phyloP scores from a whole-genome alignment of 164 flowering plant genomes.

The Magnolia sinica region DNA sequence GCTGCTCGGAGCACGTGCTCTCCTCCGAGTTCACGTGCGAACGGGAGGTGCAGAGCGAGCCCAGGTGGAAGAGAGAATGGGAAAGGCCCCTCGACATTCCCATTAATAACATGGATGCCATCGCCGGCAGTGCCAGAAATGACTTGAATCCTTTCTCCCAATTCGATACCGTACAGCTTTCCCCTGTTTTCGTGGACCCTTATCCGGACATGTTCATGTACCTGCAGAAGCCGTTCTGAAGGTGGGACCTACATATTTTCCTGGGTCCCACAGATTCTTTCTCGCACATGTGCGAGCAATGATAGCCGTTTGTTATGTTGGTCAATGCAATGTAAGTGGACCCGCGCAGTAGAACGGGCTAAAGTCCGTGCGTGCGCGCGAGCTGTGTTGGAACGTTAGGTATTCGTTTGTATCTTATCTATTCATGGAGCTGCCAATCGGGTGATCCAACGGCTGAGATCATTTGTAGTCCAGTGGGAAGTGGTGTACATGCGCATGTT shows the following conservation, averaged over 20 bases:
- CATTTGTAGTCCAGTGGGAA: not conserved
- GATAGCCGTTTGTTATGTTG: not conserved
- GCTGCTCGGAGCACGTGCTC: slow-evolving; percentile 22
- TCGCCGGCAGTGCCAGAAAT: not conserved
- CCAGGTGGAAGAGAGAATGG: slow-evolving; percentile 14
- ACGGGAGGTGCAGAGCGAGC: slow-evolving; percentile 25
- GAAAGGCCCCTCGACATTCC: slow-evolving; percentile 9
- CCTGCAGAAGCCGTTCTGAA: slow-evolving; percentile 17
- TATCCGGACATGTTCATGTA: slow-evolving; percentile 11
- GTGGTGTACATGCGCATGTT: not conserved
- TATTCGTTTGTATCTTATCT: not conserved
- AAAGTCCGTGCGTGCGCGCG: not conserved
- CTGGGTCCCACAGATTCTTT: slow-evolving; percentile 2
- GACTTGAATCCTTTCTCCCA: slow-evolving; percentile 5
- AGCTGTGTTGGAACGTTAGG: not conserved
- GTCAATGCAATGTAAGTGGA: not conserved
- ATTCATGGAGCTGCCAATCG: not conserved
- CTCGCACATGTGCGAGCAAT: too few species aligned
- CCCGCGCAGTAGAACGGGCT: not conserved
- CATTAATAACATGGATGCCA: slow-evolving; percentile 7
- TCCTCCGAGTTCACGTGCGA: slow-evolving; percentile 18
- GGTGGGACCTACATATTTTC: not conserved
- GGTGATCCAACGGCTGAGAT: slow-evolving; percentile 1
- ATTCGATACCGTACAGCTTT: slow-evolving; percentile 16
- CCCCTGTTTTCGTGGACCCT: slow-evolving; percentile 9